Evolutionary conservation across 73 alveolate genomes (phyloP).

Genomic region (Paramecium biaurelia): DNA sequence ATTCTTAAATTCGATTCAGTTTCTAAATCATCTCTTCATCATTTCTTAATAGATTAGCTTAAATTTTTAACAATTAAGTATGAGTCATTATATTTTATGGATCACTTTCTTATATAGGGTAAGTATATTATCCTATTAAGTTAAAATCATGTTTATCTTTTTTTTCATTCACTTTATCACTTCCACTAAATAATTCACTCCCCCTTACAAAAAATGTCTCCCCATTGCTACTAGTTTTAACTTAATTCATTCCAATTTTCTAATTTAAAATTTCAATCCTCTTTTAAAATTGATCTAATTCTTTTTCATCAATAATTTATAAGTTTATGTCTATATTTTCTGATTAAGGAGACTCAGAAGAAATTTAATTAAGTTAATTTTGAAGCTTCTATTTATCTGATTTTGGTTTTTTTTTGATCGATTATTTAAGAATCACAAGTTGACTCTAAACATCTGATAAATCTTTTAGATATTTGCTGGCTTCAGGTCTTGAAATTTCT

Average conservation of each 20-base stretch:
- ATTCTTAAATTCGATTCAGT: not conserved
- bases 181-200: not conserved
- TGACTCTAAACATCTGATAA: not conserved
- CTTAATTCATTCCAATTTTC: not conserved
- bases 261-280: not conserved
- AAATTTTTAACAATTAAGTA: not conserved
- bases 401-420: not conserved
- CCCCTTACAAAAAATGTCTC: not conserved
- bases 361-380: not conserved
- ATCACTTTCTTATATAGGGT: not conserved
- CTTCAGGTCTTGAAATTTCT: slow-evolving; percentile 5
- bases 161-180: not conserved
- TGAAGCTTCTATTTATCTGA: not conserved
- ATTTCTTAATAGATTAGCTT: not conserved
- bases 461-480: not conserved
- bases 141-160: not conserved
- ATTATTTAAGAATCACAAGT: not conserved
- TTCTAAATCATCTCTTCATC: slow-evolving; percentile 23
- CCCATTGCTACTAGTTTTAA: not conserved
- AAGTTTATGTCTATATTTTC: not conserved
- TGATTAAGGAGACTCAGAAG: not conserved
- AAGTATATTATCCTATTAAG: not conserved
- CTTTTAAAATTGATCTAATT: not conserved
- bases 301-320: not conserved
- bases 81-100: slow-evolving; percentile 17